A percentile compares a stretch with the other conserved stretches of the same genome.
Evolutionary conservation across 805 yeast species (phyloP).

Genomic region (Kazachstania viticola): DNA sequence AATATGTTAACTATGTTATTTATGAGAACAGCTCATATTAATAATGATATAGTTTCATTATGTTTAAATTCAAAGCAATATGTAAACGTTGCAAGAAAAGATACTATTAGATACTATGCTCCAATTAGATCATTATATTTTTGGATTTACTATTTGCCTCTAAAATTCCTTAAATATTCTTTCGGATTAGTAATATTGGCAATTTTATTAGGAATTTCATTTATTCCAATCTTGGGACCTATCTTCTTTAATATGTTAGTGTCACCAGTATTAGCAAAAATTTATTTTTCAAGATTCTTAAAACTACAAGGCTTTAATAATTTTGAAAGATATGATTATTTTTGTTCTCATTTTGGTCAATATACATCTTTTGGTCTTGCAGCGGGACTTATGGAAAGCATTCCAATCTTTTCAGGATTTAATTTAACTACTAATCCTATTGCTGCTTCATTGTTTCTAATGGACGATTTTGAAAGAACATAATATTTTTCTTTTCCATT

Average conservation of each 20-base stretch:
- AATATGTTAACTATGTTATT: constrained; percentile 24
- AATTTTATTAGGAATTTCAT: constrained; percentile 13
- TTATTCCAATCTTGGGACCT: constrained; percentile 24
- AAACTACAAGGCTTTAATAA: constrained; percentile 13
- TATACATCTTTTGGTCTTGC: constrained; percentile 23
- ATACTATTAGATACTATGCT: constrained; percentile 20
- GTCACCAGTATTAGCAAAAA: constrained; percentile 20
- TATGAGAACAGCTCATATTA: constrained; percentile 20
- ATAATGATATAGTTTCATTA: constrained; percentile 9
- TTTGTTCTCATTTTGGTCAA: constrained; percentile 19
- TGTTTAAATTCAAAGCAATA: constrained; percentile 7
- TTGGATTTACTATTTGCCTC: constrained; percentile 22
- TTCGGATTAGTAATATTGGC: constrained; percentile 6
- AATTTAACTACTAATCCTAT: constrained; percentile 16
- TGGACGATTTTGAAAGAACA: constrained; percentile 5
- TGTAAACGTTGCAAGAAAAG: constrained; percentile 2
- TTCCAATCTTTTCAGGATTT: constrained; percentile 21
- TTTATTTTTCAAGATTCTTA: constrained; percentile 18
- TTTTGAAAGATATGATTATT: constrained; percentile 12
- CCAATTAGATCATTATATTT: constrained; percentile 18
- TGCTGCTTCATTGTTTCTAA: constrained; percentile 17
- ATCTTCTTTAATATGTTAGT: constrained; percentile 15
- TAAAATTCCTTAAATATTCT: constrained; percentile 13
- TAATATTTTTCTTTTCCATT: not conserved
- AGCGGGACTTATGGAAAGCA: constrained; percentile 18